These are phyloP conservation scores for Arthrinium phaeospermum DNA, from an alignment of 2,329 filamentous ascomycete species.

Conservation along the genomic window DNA sequence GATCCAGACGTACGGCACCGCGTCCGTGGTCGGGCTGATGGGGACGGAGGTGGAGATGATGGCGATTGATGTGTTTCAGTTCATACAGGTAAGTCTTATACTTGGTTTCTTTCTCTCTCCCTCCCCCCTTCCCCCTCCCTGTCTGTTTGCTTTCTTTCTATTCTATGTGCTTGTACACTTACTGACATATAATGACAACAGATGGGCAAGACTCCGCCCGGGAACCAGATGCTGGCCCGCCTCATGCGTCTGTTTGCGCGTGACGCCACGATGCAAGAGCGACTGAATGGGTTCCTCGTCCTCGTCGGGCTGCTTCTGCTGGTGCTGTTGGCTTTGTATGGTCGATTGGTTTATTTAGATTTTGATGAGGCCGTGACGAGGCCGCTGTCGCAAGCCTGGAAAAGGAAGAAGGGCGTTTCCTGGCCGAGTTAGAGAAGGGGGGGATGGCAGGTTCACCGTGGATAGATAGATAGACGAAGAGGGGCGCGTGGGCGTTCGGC, in stretches of 20 bases:
- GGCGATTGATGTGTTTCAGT: background rate
- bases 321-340: background rate
- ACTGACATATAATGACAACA: background rate
- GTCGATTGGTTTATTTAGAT: background rate
- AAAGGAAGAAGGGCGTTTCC: background rate
- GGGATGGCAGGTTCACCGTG: too few species aligned
- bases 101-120: background rate
- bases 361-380: background rate
- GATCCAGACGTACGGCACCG: background rate
- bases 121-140: background rate
- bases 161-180: background rate
- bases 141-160: background rate
- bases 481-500: too few species aligned
- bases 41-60: slow-evolving; percentile 3
- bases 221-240: background rate
- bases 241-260: background rate
- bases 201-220: background rate
- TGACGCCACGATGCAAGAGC: background rate
- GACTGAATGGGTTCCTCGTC: background rate
- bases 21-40: background rate
- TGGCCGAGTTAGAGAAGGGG: too few species aligned
- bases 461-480: too few species aligned
- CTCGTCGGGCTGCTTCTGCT: background rate
- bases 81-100: background rate
- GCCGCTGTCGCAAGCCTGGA: background rate